Conservation (phyloP, 179 eudicot species). For the Carnegiea gigantea region DNA sequence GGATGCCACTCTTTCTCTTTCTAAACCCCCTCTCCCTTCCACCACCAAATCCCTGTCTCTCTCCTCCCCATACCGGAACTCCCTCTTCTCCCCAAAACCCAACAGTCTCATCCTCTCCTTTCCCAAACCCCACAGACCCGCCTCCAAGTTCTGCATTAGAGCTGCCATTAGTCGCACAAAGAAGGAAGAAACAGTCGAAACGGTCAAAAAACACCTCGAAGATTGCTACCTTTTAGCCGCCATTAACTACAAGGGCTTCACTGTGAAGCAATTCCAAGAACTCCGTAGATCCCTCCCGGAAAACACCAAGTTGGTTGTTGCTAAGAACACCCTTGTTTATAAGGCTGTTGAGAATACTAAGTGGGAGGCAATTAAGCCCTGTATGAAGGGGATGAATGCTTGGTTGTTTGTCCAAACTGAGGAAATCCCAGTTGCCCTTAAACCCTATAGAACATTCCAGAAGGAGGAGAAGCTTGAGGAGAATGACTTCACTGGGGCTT, state of each 20-base stretch:
- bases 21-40: slow-evolving; percentile 27
- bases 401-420: slow-evolving; percentile 87
- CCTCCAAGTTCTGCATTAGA: slow-evolving; percentile 29
- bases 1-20: slow-evolving; percentile 33
- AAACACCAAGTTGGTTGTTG: slow-evolving; percentile 57
- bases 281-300: slow-evolving; percentile 66
- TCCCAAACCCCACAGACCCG: slow-evolving; percentile 15
- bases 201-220: slow-evolving; percentile 63
- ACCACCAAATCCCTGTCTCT: slow-evolving; percentile 32
- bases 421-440: slow-evolving; percentile 75
- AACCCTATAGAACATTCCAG: slow-evolving; percentile 75
- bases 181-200: slow-evolving; percentile 77
- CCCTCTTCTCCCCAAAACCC: slow-evolving; percentile 26
- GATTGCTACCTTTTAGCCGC: slow-evolving; percentile 76
- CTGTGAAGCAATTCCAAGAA: slow-evolving; percentile 76
- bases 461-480: slow-evolving; percentile 75
- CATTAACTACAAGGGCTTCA: slow-evolving; percentile 77
- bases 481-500: slow-evolving; percentile 80
- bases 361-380: slow-evolving; percentile 77
- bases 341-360: slow-evolving; percentile 76
- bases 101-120: not conserved
- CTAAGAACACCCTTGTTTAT: slow-evolving; percentile 75
- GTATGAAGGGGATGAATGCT: slow-evolving; percentile 93
- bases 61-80: slow-evolving; percentile 24
- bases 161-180: slow-evolving; percentile 75